A percentile compares a stretch with the other conserved stretches of the same genome.
Conservation (phyloP, 1,139 yeast genomes). For the Taphrina populina region DNA sequence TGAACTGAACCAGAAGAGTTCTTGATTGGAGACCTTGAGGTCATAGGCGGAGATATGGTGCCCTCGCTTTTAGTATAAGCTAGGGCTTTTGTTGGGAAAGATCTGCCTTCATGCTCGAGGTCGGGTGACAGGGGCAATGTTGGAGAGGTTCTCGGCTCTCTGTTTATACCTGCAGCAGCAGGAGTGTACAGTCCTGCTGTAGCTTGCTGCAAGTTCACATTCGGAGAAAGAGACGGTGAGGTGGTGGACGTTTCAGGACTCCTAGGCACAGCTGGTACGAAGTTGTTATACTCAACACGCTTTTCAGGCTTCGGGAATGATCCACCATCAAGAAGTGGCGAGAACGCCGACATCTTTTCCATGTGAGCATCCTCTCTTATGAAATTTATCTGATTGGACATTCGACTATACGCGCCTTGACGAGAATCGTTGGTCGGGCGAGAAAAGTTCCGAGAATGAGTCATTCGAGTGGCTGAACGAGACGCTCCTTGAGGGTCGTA, state of each 20-base stretch:
- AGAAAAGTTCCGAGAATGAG: constrained; percentile 20
- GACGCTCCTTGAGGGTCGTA: constrained; percentile 4
- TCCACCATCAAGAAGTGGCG: constrained; percentile 20
- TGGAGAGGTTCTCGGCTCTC: background rate
- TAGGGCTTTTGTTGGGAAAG: background rate
- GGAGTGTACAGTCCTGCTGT: background rate
- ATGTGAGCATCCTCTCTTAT: background rate
- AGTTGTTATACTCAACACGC: background rate
- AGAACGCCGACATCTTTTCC: constrained; percentile 14
- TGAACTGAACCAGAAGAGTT: constrained; percentile 6
- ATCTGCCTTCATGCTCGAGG: background rate
- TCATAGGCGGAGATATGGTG: background rate
- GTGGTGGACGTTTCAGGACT: no score
- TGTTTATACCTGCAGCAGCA: background rate
- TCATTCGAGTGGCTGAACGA: constrained; percentile 1
- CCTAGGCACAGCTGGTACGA: no score
- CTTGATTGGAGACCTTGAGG: background rate
- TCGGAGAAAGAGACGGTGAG: no score
- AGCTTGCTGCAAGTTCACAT: no score
- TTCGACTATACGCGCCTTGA: constrained; percentile 4
- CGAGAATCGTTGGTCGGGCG: constrained; percentile 16
- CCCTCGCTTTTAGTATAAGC: background rate
- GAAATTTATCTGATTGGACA: background rate
- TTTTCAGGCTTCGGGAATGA: constrained; percentile 20
- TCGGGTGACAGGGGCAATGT: background rate